Conservation (phyloP, 768 basidiomycete species). For the Lactarius akahatsu region DNA sequence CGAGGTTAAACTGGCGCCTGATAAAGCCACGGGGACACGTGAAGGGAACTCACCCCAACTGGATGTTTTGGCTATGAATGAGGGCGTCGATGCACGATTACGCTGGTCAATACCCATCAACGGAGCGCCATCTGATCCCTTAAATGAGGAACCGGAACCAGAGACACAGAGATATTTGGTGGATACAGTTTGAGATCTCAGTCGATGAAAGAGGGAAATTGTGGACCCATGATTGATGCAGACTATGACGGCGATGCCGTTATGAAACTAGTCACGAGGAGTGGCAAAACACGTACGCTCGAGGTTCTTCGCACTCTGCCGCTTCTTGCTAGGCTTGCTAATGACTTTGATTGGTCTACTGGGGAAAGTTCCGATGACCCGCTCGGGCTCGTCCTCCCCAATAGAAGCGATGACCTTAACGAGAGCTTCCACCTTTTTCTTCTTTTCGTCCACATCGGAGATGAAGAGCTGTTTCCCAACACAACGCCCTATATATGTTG, state of each 20-base stretch:
- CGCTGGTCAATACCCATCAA: constrained; percentile 78
- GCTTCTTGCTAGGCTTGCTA: constrained; percentile 97
- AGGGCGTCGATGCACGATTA: constrained; percentile 69
- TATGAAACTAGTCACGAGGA: constrained; percentile 20
- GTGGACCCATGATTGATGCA: constrained; percentile 96
- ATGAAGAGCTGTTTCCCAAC: constrained; percentile 96
- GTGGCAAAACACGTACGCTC: constrained; percentile 60
- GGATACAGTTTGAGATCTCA: constrained; percentile 92
- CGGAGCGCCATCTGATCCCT: constrained; percentile 88
- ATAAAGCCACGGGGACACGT: constrained; percentile 9
- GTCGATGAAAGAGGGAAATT: constrained; percentile 92
- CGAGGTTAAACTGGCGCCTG: constrained; percentile 27
- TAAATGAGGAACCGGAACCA: constrained; percentile 89
- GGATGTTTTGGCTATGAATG: constrained; percentile 85
- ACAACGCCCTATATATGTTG: constrained; percentile 89
- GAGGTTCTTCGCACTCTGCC: constrained; percentile 89
- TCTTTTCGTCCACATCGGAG: constrained; percentile 91
- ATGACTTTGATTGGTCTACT: constrained; percentile 98
- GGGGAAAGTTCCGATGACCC: constrained; percentile 84
- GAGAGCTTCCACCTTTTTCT: constrained; percentile 91
- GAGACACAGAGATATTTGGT: constrained; percentile 96
- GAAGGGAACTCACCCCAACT: constrained; percentile 69
- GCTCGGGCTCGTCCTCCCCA: constrained; percentile 77
- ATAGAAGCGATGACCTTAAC: constrained; percentile 84
- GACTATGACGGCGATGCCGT: constrained; percentile 47